Evolutionary conservation across 164 flowering plant genomes (phyloP).

Genomic region (Malania oleifera): DNA sequence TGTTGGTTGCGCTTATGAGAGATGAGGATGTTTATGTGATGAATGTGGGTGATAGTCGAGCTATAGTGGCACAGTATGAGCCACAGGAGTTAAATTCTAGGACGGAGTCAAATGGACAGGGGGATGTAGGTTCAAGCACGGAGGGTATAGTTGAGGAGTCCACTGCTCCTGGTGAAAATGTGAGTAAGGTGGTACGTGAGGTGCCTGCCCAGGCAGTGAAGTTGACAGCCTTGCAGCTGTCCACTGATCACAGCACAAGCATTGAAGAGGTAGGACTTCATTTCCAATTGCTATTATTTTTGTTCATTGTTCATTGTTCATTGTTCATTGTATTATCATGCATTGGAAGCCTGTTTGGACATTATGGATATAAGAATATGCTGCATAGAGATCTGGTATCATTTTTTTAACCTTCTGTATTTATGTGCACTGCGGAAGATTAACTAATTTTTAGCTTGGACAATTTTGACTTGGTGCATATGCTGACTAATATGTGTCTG

Average conservation of each 20-base stretch:
- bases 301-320: neutral
- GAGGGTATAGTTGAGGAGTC: conserved; percentile 73
- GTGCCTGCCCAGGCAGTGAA: conserved; percentile 35
- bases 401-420: too few relatives aligned
- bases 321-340: too few relatives aligned
- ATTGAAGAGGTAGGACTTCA: conserved; percentile 76
- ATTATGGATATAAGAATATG: neutral
- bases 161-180: conserved; percentile 26
- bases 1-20: conserved; percentile 87
- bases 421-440: neutral
- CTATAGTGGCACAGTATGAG: conserved; percentile 81
- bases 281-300: neutral
- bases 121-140: conserved; percentile 22
- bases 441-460: neutral
- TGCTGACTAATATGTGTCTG: too few relatives aligned
- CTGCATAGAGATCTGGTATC: too few relatives aligned
- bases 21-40: conserved; percentile 98
- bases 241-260: conserved; percentile 99
- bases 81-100: conserved; percentile 33
- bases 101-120: conserved; percentile 17
- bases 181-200: conserved; percentile 23
- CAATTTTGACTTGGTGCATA: neutral
- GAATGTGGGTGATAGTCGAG: conserved; percentile 98
- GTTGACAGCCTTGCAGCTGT: conserved; percentile 84
- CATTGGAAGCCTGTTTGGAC: neutral